Conservation (phyloP, 1,284 basidiomycete genomes). For the Ustilago tritici region DNA sequence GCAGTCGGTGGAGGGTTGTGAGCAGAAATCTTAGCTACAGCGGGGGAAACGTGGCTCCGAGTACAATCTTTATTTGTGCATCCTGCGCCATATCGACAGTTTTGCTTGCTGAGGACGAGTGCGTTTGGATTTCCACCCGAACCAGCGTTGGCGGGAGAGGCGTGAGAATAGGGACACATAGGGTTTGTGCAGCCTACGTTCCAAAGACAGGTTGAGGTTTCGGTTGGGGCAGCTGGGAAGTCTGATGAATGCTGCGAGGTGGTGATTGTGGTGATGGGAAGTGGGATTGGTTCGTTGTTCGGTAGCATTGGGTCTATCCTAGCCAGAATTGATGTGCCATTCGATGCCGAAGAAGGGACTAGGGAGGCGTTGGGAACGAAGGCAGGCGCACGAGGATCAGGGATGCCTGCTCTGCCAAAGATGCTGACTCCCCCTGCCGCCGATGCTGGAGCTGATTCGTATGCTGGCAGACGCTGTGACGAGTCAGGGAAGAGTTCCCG, state of each 20-base stretch:
- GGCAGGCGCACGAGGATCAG: conserved; percentile 61
- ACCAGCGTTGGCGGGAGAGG: conserved; percentile 59
- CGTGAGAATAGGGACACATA: conserved; percentile 64
- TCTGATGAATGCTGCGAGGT: conserved; percentile 12
- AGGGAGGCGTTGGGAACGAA: conserved; percentile 45
- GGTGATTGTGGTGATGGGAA: conserved; percentile 10
- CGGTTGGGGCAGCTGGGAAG: conserved; percentile 56
- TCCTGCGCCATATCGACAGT: conserved; percentile 51
- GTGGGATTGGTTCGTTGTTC: conserved; percentile 33
- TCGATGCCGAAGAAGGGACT: not conserved
- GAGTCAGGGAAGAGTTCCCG: conserved; percentile 24
- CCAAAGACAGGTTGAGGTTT: conserved; percentile 61
- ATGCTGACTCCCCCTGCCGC: conserved; percentile 46
- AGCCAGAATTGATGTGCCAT: conserved; percentile 49
- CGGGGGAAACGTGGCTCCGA: conserved; percentile 63
- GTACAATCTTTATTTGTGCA: conserved; percentile 64
- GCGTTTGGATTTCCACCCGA: conserved; percentile 51
- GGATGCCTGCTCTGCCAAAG: conserved; percentile 61
- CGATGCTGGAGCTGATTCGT: not conserved
- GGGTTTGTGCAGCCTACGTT: conserved; percentile 64
- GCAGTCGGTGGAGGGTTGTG: not conserved
- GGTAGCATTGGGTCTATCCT: conserved; percentile 66
- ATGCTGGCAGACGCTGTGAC: not conserved
- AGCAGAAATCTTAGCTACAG: conserved; percentile 23
- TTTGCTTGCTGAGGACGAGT: conserved; percentile 59